A percentile compares a stretch with the other conserved stretches of the same genome.
Evolutionary conservation across 2,329 filamentous ascomycete species (phyloP).

Genomic region (Fusarium phyllophilum): DNA sequence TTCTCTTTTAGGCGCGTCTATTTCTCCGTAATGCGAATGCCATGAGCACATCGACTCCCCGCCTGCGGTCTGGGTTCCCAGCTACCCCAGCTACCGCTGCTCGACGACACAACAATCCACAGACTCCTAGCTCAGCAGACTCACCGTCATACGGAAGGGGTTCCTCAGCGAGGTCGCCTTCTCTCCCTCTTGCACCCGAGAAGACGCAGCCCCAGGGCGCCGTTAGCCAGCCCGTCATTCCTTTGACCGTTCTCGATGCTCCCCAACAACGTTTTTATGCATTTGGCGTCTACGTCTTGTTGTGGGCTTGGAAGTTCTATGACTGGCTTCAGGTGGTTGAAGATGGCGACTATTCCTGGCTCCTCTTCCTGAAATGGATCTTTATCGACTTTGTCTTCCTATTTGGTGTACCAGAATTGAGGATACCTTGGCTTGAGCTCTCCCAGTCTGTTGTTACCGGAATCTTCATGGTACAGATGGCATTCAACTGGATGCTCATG

Average conservation of each 20-base stretch:
- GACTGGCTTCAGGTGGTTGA: constrained; percentile 84
- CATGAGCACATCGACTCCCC: constrained; percentile 82
- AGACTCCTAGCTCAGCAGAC: constrained; percentile 47
- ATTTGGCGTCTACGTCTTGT: constrained; percentile 77
- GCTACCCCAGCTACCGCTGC: constrained; percentile 71
- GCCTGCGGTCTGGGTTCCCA: constrained; percentile 84
- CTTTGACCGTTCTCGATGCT: constrained; percentile 83
- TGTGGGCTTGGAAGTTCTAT: constrained; percentile 86
- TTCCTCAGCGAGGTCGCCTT: constrained; percentile 46
- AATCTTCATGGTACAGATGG: constrained; percentile 76
- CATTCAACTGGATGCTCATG: constrained; percentile 88
- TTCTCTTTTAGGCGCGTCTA: constrained; percentile 24
- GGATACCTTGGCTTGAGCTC: constrained; percentile 97
- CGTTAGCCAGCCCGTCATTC: constrained; percentile 74
- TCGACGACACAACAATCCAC: constrained; percentile 48
- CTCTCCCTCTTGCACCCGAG: constrained; percentile 61
- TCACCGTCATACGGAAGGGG: constrained; percentile 46
- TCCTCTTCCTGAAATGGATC: constrained; percentile 94
- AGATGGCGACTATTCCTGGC: constrained; percentile 87
- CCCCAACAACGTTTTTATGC: constrained; percentile 92
- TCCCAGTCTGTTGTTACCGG: constrained; percentile 77
- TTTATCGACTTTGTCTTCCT: constrained; percentile 86
- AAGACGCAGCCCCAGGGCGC: constrained; percentile 45
- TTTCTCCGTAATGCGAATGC: constrained; percentile 74
- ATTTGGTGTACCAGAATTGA: constrained; percentile 84